Base-by-base conservation (phyloP, 169 alveolate species). In the Babesia microti region DNA sequence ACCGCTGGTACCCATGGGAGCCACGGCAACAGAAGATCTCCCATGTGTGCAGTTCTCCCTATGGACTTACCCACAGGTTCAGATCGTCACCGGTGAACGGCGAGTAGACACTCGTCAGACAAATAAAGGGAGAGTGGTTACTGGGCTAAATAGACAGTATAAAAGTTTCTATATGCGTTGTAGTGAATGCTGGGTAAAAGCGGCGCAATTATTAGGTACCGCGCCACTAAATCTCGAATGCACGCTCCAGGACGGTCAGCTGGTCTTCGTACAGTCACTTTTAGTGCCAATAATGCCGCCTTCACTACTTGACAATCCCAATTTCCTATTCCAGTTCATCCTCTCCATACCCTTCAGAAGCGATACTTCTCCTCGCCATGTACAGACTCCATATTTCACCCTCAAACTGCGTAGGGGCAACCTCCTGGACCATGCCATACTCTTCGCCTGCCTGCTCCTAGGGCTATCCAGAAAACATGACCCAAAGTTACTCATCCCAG, bases 361-460 rank as follows among this genome's bases (percentile, higher is more conserved):
- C 24, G 53, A 54, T 39, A 43, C 36, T 1, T 29, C 29, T 19
- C 46, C 37, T 21, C 4, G 7, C n/a, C n/a, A n/a, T 18, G 41
- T 26, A 17, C 53, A 40, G 44, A 81, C 89, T 1, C 81, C 87
- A 12, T 85, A 78, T 35, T 81, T 81, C 55, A 59, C 80, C 18
- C 21, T 81, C 45, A 63, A 78, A 34, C 47, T 69, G 43, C 78
- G 78, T 61, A 78, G 81, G 3, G 89, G 89, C 0, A 67, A 71
- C 30, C 79, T 79, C 9, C 40, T 81, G 39, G 89, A 81, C 51
- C 89, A 81, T 46, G 68, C 84, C 41, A 41, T 81, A 18, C 41
- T 81, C 23, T 67, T 67, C 41, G 71, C 59, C 45, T 66, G 86
- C 35, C 40, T 65, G 4, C 65, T 81, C 41, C 18, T 69, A 30